Base-by-base conservation (phyloP, 1,139 yeast species). In the Hansenula sp. region DNA sequence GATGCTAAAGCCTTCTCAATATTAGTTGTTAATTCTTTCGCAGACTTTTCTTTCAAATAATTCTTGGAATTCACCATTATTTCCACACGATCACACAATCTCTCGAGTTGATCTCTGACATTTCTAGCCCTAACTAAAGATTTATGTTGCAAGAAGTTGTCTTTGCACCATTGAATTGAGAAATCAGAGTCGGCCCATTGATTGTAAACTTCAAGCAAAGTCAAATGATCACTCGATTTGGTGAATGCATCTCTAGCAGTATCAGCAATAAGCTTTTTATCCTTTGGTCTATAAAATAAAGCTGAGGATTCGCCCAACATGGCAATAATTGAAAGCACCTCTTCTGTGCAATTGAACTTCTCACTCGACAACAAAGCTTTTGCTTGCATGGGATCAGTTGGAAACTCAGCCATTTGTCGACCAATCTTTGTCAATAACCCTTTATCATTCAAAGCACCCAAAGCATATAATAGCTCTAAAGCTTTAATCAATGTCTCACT, bases 321-420 rank as follows among this genome's bases (percentile, higher is more conserved):
- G 0, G 97, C 69, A 11, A 88, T 76, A 7, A 90, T 75, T 0
- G 88, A 75, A 6, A 86, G 53, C 0, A 89, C 77, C 39, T 85
- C 88, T 2, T 73, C 73, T 2, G 78, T 69, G 41, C 90, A 87
- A 0, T 74, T 70, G 41, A 69, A 73, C 44, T 71, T 70, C 4
- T 74, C 73, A 44, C 94, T 79, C 1, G 82, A 72, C 2, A 90
- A 51, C 22, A 92, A 61, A 2, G 86, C 75, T 59, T 84, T 86
- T 12, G 96, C 82, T 51, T 87, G 73, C 80, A 85, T 85, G 3
- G 97, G 97, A 52, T 87, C 95, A 7, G 90, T 74, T 0, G 98
- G 98, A 51, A 92, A 87, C 53, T 86, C 95, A 3, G 95, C 86
- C 96, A 92, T 87, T 46, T 78, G 77, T 28, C 87, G 68, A 0